These are phyloP conservation scores for Suillus paluster DNA, from an alignment of 768 basidiomycete genomes.

Conservation along the genomic window DNA sequence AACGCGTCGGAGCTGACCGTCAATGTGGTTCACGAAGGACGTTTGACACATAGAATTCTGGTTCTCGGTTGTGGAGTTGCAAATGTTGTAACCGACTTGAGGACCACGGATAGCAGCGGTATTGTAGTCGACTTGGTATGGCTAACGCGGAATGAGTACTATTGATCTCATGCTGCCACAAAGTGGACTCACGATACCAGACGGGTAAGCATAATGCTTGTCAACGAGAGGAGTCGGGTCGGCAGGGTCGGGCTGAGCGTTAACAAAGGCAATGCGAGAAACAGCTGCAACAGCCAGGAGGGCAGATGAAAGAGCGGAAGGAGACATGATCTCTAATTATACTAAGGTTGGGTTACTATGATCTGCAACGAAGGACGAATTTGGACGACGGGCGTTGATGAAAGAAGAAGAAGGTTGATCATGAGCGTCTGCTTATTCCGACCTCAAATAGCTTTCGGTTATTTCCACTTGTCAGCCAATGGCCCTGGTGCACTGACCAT, in stretches of 20 bases:
- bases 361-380: not conserved
- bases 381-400: constrained; percentile 6
- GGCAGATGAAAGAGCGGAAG: constrained; percentile 47
- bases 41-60: constrained; percentile 73
- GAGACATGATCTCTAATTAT: constrained; percentile 37
- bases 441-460: constrained; percentile 30
- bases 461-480: constrained; percentile 4
- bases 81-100: constrained; percentile 68
- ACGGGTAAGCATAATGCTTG: constrained; percentile 50
- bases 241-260: constrained; percentile 40
- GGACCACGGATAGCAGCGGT: constrained; percentile 51
- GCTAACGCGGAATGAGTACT: constrained; percentile 34
- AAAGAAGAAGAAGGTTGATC: not conserved
- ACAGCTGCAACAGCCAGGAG: constrained; percentile 42
- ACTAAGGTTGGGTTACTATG: constrained; percentile 6
- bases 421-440: no score
- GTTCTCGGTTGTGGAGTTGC: constrained; percentile 70
- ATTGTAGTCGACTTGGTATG: constrained; percentile 54
- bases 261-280: constrained; percentile 36
- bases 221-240: constrained; percentile 51
- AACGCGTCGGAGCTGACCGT: no score
- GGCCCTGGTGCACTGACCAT: constrained; percentile 21
- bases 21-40: constrained; percentile 58
- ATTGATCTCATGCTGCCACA: no score
- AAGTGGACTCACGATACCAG: constrained; percentile 41